Evolutionary conservation across 768 basidiomycete genomes (phyloP).

Genomic region (Dendrothele bispora): DNA sequence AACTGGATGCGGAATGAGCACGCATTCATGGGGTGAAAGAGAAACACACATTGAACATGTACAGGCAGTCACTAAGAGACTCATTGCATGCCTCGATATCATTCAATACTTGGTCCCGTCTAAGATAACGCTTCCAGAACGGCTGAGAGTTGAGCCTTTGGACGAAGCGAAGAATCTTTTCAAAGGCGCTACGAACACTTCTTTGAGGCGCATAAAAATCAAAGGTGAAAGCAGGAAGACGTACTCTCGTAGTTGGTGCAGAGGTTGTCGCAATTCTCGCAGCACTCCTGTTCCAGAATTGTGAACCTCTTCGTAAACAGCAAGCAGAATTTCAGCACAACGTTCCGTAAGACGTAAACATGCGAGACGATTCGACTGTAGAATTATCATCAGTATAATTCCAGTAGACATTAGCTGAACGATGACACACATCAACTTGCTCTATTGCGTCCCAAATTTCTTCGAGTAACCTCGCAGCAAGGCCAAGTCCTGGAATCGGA

Average conservation of each 20-base stretch:
- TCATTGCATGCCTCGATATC: slow-evolving; percentile 42
- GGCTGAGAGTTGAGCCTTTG: slow-evolving; percentile 44
- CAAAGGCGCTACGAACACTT: slow-evolving; percentile 35
- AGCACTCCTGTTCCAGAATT: slow-evolving; percentile 33
- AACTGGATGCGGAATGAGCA: background rate
- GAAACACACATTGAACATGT: slow-evolving; percentile 38
- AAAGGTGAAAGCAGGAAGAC: slow-evolving; percentile 3
- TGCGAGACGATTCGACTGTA: slow-evolving; percentile 46
- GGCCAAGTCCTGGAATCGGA: slow-evolving; percentile 5
- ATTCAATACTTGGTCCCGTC: slow-evolving; percentile 47
- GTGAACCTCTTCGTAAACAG: slow-evolving; percentile 41
- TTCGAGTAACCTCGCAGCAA: background rate
- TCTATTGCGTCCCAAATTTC: slow-evolving; percentile 5
- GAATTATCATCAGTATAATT: background rate
- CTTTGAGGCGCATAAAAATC: too few relatives aligned
- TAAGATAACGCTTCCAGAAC: slow-evolving; percentile 57
- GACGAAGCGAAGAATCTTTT: slow-evolving; percentile 36
- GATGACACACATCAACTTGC: slow-evolving; percentile 2
- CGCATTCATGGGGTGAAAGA: background rate
- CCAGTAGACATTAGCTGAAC: background rate
- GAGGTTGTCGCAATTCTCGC: slow-evolving; percentile 35
- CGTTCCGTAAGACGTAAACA: slow-evolving; percentile 53
- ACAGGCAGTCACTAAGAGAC: slow-evolving; percentile 41
- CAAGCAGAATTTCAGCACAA: slow-evolving; percentile 45
- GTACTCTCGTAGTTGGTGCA: slow-evolving; percentile 34